Evolutionary conservation across 192 early-diverging fungal species (phyloP), one percentile per base, ranked within the genome.

Genomic region (Podila horticola): DNA sequence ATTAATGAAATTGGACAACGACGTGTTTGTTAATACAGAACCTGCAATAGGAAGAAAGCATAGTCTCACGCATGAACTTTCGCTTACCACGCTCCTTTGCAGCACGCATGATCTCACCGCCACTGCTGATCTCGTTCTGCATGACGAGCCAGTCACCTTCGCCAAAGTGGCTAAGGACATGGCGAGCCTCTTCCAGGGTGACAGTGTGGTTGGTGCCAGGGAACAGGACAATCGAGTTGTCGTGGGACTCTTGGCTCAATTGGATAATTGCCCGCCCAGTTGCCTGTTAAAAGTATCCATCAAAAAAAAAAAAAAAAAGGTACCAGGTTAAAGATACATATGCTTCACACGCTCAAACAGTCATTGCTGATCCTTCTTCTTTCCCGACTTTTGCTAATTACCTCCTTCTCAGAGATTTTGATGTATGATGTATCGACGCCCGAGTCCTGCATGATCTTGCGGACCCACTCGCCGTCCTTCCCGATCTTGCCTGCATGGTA

Each of bases 181-280:
- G 49, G 15, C 49, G 69, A 11, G 84, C 88, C 34, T 92, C 85
- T 11, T 87, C 67, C 2, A 83, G 63, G 26, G 85, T 86, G 26
- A 92, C 75, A 24, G 75, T 67, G 74, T 89, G 81, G 86, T 96
- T 97, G 19, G 95, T 90, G 15, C 95, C 95, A 4, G 92, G 90
- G 48, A 89, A 92, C 36, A 98, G 83, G 7, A 98, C 86, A 68
- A 98, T 98, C 12, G 92, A 87, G 77, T 98, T 98, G 62, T 98
- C 96, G 48, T 91, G 91, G 0, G 85, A 87, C 34, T 75, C 74
- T 20, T 71, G 58, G 50, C 91, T 92, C 13, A 95, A 87, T 84
- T 98, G 95, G 62, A 97, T 96, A 29, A 97, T 88, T 12, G 95
- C 97, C 13, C 93, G 86, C 24, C 97, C 97, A 2, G 92, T 96